Evolutionary conservation across 176 grass and related monocot genomes (phyloP).

Genomic region (Rhynchospora breviuscula): DNA sequence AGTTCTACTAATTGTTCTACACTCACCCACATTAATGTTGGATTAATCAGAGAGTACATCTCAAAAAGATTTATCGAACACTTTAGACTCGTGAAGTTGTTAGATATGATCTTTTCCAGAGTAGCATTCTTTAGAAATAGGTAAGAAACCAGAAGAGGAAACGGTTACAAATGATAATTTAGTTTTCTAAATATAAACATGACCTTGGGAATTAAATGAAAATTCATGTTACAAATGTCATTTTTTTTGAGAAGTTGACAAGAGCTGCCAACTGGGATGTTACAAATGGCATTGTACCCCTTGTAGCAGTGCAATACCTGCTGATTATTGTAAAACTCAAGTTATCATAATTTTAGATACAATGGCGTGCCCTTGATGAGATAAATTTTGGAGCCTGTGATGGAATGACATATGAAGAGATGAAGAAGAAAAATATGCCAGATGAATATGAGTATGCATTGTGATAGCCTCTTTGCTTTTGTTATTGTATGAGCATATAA

Average conservation of each 20-base stretch:
- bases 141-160: not conserved
- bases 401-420: conserved; percentile 99
- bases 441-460: conserved; percentile 87
- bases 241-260: not conserved
- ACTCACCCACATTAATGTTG: not conserved
- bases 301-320: not conserved
- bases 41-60: not conserved
- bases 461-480: not conserved
- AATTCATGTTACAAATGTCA: conserved; percentile 14
- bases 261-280: not conserved
- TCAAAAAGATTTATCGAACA: not conserved
- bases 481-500: not conserved
- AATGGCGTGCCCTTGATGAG: conserved; percentile 99
- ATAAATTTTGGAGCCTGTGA: conserved; percentile 88
- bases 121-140: not conserved
- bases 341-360: conserved; percentile 58
- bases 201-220: not conserved
- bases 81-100: not conserved
- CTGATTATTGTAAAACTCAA: conserved; percentile 19
- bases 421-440: conserved; percentile 91
- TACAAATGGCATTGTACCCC: conserved; percentile 6
- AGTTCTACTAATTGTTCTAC: not conserved
- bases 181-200: not conserved
- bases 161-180: not conserved
- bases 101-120: not conserved